Base-by-base conservation (phyloP, 805 yeast genomes). In the Nakazawaea ambrosiae region DNA sequence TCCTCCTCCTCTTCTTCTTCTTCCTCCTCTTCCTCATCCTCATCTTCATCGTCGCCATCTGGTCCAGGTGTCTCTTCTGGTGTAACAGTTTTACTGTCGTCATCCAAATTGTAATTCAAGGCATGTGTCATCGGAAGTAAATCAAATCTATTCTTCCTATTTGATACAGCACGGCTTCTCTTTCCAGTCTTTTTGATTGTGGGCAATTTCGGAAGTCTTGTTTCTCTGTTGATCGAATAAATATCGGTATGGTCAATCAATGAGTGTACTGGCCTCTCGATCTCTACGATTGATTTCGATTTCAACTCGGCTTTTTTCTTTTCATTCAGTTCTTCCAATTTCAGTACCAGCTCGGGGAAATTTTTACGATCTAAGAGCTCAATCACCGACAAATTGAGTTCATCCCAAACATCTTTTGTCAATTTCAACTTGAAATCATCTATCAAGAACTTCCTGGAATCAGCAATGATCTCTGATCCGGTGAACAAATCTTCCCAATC, bases 321-420 rank as follows among this genome's bases (percentile, higher is more conserved):
- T 15, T 46, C 50, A 17, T 46, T 42, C n/a, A 49, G 50, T 22
- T 47, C 43, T 35, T 57, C 47, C 23, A 60, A 54, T 45, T 67
- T 54, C n/a, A 59, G 55, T 36, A 63, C 41, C 18, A 61, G 51
- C 3, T 67, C 70, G 1, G 85, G 81, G 49, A 72, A 81, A 27
- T 68, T 69, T 4, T 70, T 73, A 27, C 77, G 78, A 40, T 73
- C 70, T 45, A 87, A 63, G 15, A 70, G 57, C 22, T 78, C 78
- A 37, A 82, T 63, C 14, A 87, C 72, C 2, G 69, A 65, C 0
- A 92, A 86, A 18, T 85, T 70, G 3, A 83, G 59, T 42, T 86
- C 72, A 49, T 78, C 90, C 46, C 83, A 66, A 18, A 87, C 72
- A 57, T 87, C 95, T 43, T 81, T 80, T 16, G 76, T 60, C 31